Evolutionary conservation across 371 early-diverging fungal genomes (phyloP), one percentile per base, ranked within the genome.

Genomic region (Haplosporangium sp.): DNA sequence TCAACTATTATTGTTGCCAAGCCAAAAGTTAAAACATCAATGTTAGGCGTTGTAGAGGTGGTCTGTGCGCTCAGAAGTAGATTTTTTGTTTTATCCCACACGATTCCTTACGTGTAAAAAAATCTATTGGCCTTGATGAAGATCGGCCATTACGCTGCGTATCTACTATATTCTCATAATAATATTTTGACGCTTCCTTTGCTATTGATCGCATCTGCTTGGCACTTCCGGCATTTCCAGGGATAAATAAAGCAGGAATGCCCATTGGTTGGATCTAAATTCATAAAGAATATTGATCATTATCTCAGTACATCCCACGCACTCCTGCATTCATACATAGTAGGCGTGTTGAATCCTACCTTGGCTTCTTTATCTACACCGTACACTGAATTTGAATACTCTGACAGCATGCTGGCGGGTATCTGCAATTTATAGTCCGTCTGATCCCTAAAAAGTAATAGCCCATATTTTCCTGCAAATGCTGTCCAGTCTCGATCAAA

Each of bases 201-300:
- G 96, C 97, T 47, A 98, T 88, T 4, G 96, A 94, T 53, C 96
- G 86, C n/a, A 94, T 90, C 85, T 98, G 99, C 76, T 94, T 93
- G 77, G 92, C 93, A 71, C 95, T 95, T 19, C 99, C 98, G 19
- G 97, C 97, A 76, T 97, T 95, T 0, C 99, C 99, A 42, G 96
- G 99, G 48, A 98, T 91, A 85, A 98, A 98, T 48, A 98, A 82
- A 0, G 97, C 92, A 0, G 98, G 98, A 17, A 94, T 89, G 20
- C 96, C 92, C 42, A 88, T 83, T n/a, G 90, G 92, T 86, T 91
- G 76, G 27, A 72, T 19, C 73, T 71, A 42, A 58, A 45, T 0
- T 17, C 38, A 50, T 37, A 58, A 63, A 50, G 17, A 48, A 48
- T 48, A 27, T 27, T 27, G 27, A 27, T 27, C 27, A 27, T 27